phyloP scores from a whole-genome alignment of 2,329 filamentous ascomycete genomes.

The Rhynchosporium graminicola region DNA sequence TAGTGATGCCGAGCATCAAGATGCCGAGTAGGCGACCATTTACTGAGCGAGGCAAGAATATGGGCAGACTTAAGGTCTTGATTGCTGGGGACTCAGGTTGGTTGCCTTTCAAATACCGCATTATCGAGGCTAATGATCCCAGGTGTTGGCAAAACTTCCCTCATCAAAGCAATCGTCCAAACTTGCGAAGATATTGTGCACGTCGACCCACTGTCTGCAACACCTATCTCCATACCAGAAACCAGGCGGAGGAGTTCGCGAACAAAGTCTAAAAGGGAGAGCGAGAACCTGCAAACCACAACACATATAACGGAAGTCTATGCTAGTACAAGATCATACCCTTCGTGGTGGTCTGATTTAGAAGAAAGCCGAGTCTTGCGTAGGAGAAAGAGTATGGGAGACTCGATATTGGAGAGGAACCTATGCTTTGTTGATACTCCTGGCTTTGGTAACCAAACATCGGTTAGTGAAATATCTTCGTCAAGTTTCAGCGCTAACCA shows the following conservation, averaged over 20 bases:
- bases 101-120: slow-evolving; percentile 20
- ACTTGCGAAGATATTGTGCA: slow-evolving; percentile 91
- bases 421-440: slow-evolving; percentile 90
- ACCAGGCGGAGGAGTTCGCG: slow-evolving; percentile 34
- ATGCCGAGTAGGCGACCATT: slow-evolving; percentile 90
- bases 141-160: slow-evolving; percentile 86
- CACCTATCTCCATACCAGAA: slow-evolving; percentile 37
- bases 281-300: slow-evolving; percentile 39
- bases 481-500: slow-evolving; percentile 34
- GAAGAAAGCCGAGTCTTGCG: slow-evolving; percentile 63
- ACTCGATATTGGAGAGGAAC: slow-evolving; percentile 84
- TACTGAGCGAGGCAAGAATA: slow-evolving; percentile 77
- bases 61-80: slow-evolving; percentile 88
- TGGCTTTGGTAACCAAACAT: slow-evolving; percentile 57
- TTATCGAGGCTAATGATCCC: slow-evolving; percentile 26
- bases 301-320: slow-evolving; percentile 64
- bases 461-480: slow-evolving; percentile 45
- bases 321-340: slow-evolving; percentile 82
- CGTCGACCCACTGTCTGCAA: slow-evolving; percentile 61
- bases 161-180: slow-evolving; percentile 87
- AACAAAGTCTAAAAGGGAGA: slow-evolving; percentile 32
- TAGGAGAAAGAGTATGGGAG: slow-evolving; percentile 70
- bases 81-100: slow-evolving; percentile 77
- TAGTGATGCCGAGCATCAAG: slow-evolving; percentile 96
- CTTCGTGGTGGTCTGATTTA: slow-evolving; percentile 84